Base-by-base conservation (phyloP, 805 yeast species). In the Pichia cephalocereana region DNA sequence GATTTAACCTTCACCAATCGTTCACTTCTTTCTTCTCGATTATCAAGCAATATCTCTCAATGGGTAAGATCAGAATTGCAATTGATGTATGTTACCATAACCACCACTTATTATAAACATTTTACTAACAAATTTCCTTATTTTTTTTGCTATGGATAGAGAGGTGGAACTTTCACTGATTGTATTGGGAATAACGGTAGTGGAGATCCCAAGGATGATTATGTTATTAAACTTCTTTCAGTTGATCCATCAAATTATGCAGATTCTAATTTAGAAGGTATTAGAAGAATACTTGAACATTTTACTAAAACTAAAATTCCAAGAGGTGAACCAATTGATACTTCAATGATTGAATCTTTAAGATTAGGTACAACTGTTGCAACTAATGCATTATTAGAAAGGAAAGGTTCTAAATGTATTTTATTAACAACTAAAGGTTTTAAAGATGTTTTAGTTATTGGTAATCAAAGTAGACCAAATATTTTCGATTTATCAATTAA, bases 301-400 rank as follows among this genome's bases (percentile, higher is more conserved):
- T 77, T 78, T 51, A 75, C 79, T 1, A 75, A 76, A 1, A 63
- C 60, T 8, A 44, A 60, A 10, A 84, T 86, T 45, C 82, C 89
- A 4, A 71, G 86, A 45, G 77, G 77, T 9, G 63, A 64, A 37
- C 80, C 77, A 4, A 64, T 89, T 50, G 87, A 83, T 50, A 73
- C 86, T 1, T 72, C 80, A 4, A 65, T 67, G 3, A 84, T 88
- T 38, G 80, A 78, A 46, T 76, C 82, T 40, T 79, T 89, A 43
- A 71, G 96, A 48, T 82, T 90, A 85, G 97, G 97, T 3, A 89
- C 97, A 5, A 90, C 97, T 0, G 93, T 89, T 11, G 98, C 99
- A 2, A 91, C 98, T 8, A 91, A 91, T 67, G 96, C 98, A 1
- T 73, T 93, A 34, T 71, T 91, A 51, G 98, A 91, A 61, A 75